These are phyloP conservation scores for Thielaviopsis euricoi DNA, from an alignment of 2,329 filamentous ascomycete genomes.

Conservation along the genomic window DNA sequence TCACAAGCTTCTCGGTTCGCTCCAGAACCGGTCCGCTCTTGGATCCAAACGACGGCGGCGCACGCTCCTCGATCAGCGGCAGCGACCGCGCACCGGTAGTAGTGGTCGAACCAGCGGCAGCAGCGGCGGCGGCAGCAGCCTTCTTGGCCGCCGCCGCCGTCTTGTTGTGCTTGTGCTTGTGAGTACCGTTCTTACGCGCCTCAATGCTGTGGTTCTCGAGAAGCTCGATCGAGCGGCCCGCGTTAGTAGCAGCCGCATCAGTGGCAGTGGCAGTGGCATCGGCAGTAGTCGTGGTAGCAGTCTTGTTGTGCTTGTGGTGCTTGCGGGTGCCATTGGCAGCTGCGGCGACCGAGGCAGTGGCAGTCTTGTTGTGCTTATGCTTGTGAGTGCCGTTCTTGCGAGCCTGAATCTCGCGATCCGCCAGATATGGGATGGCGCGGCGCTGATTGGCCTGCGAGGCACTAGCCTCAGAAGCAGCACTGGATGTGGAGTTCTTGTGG, in stretches of 20 bases:
- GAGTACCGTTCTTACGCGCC: not conserved
- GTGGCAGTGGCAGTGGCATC: not conserved
- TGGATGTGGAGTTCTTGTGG: not conserved
- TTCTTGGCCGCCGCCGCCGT: no score
- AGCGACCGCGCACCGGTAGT: no score
- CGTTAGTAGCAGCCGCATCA: not conserved
- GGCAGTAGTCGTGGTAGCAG: not conserved
- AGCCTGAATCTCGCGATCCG: not conserved
- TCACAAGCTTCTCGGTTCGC: not conserved
- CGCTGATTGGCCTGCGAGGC: not conserved
- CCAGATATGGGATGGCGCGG: not conserved
- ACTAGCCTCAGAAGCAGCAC: not conserved
- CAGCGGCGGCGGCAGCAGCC: no score
- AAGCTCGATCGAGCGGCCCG: not conserved
- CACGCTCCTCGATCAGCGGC: no score
- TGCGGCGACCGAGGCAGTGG: not conserved
- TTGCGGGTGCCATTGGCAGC: not conserved
- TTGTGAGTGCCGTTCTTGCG: conserved; percentile 3
- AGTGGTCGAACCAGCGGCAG: no score
- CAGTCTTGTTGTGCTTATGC: not conserved
- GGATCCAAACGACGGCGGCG: no score
- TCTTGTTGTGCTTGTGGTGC: not conserved
- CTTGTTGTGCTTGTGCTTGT: not conserved
- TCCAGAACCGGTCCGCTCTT: no score
- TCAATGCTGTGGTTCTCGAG: no score